Evolutionary conservation across 1,284 basidiomycete species (phyloP), one percentile per base, ranked within the genome.

Genomic region (Irpex lacteus): DNA sequence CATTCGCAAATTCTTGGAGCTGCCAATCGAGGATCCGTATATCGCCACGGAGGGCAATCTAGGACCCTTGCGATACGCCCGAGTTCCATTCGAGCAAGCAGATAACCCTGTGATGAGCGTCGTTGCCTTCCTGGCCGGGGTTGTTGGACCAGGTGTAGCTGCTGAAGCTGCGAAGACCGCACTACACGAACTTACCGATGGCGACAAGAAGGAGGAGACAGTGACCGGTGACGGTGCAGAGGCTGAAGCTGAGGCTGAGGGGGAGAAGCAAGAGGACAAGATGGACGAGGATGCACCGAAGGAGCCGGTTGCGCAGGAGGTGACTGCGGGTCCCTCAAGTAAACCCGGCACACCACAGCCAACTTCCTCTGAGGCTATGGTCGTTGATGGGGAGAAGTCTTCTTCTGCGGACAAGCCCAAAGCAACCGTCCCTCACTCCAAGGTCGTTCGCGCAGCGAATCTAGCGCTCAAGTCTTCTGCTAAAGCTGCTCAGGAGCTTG

Each of bases 101-200:
- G 98, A 98, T 73, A 99, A 99, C 75, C 97, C 97, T 0, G 95
- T 99, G 38, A 96, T 99, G 95, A 96, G 93, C 75, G 96, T 99
- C 26, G 96, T 99, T 11, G 94, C 97, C 0, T 98, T 98, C 81
- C 82, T 99, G 56, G 96, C 97, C 13, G 92, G 92, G 15, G 95
- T 97, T 1, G 93, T 99, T 5, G 90, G 89, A 15, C 95, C 96
- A 0, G 90, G 91, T 0, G 92, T 98, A 4, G 97, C 96, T 0
- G 92, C 95, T 0, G 95, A 96, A 63, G 96, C 95, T 0, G 96
- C 97, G 7, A 96, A 96, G 76, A 90, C 90, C 5, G 95, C 95
- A 0, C 78, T 98, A 57, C 92, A 89, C 65, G 89, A 90, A 55
- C 80, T 97, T 56, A 91, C 89, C 63, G 83, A 85, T 68, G 85